phyloP scores from a whole-genome alignment of 2,329 filamentous ascomycete species.

The Dactylellina sp. region DNA sequence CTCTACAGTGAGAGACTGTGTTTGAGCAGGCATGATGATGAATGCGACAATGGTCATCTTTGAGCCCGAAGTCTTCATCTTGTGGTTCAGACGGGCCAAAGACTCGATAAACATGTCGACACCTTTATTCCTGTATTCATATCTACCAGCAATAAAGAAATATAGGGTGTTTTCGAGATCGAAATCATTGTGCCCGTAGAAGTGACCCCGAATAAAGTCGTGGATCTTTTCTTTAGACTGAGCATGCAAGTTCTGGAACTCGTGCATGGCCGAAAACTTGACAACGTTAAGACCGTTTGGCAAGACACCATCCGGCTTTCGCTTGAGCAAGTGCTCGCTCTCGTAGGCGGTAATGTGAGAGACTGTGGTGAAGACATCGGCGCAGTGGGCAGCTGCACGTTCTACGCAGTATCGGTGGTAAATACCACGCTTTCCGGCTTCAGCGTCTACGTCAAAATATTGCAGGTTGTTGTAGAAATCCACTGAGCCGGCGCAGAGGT shows the following conservation, averaged over 20 bases:
- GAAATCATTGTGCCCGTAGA: slow-evolving; percentile 98
- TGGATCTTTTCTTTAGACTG: slow-evolving; percentile 98
- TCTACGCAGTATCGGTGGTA: slow-evolving; percentile 99
- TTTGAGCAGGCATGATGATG: slow-evolving; percentile 98
- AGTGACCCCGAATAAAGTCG: slow-evolving; percentile 97
- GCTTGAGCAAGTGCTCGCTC: slow-evolving; percentile 95
- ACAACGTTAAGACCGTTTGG: slow-evolving; percentile 98
- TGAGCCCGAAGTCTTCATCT: slow-evolving; percentile 83
- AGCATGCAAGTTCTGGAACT: slow-evolving; percentile 98
- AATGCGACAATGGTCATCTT: slow-evolving; percentile 97
- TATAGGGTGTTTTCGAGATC: slow-evolving; percentile 96
- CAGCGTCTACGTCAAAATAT: slow-evolving; percentile 93
- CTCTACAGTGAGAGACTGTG: slow-evolving; percentile 92
- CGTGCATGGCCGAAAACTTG: slow-evolving; percentile 97
- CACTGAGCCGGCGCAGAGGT: slow-evolving; percentile 95
- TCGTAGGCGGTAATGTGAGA: slow-evolving; percentile 99
- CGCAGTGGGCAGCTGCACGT: slow-evolving; percentile 87
- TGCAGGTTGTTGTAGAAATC: slow-evolving; percentile 99
- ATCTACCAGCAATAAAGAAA: slow-evolving; percentile 95
- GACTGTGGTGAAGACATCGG: slow-evolving; percentile 97
- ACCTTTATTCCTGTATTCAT: slow-evolving; percentile 98
- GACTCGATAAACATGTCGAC: slow-evolving; percentile 99
- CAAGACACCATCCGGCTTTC: slow-evolving; percentile 94
- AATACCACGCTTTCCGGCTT: slow-evolving; percentile 97
- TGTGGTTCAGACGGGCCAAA: slow-evolving; percentile 91